Base-by-base conservation (phyloP, 352 stramenopile species). In the Globisporangium nodosum region DNA sequence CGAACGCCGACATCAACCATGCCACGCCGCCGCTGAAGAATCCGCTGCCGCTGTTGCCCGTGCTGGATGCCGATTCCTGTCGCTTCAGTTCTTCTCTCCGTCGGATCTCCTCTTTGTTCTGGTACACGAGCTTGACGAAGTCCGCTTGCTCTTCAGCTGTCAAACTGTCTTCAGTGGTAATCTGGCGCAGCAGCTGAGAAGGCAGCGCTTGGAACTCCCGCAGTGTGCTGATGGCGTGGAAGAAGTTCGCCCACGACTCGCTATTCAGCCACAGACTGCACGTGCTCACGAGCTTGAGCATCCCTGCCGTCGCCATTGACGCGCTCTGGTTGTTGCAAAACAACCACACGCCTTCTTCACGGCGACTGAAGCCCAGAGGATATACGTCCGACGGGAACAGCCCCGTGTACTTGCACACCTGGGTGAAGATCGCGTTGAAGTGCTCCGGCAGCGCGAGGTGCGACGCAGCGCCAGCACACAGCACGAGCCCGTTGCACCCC, bases 251-350 rank as follows among this genome's bases (percentile, higher is more conserved):
- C 83, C 83, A 92, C 7, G 76, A 75, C 7, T 73, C 67, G 40
- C 66, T 76, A 16, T 67, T 65, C 0, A 92, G 68, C 3, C 73
- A 81, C 27, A 71, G 52, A 33, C 73, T 81, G 59, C 73, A 90
- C 9, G 78, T 81, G n/a, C 56, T 72, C 6, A 76, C 76, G 11
- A 92, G 74, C 52, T 89, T 89, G 2, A 92, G 61, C 52, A 89
- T 79, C 2, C 74, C 83, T 0, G 83, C 83, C 24, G 81, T 87
- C 9, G 83, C 83, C 16, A 90, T 61, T 0, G 77, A 71, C 5
- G 80, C 78, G 50, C 83, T 92, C 52, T 84, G 68, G 60, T 92
- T 92, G 47, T 70, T 68, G 45, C 80, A 87, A 52, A 85, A 92
- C 54, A 81, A 58, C 61, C 64, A 68, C 11, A 79, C 63, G 13